Evolutionary conservation across 2,329 filamentous ascomycete genomes (phyloP).

Genomic region (Colletotrichum tropicale): DNA sequence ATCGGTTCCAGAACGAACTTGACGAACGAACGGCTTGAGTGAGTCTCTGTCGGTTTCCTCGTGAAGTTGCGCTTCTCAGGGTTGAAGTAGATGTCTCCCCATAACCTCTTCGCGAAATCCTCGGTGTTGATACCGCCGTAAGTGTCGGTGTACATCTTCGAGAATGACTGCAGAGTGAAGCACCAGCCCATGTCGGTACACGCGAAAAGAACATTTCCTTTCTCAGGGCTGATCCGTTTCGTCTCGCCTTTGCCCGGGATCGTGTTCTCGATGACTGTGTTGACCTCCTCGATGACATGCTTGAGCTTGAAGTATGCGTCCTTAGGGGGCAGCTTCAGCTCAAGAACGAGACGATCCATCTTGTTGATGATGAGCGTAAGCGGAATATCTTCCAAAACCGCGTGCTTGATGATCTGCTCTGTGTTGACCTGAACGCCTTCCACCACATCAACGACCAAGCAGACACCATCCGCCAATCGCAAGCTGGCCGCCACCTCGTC

Average conservation of each 20-base stretch:
- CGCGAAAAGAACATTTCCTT: slow-evolving; percentile 97
- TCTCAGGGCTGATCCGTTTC: slow-evolving; percentile 88
- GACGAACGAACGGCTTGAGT: slow-evolving; percentile 85
- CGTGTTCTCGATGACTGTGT: slow-evolving; percentile 90
- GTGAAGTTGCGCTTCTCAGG: slow-evolving; percentile 89
- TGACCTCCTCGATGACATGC: slow-evolving; percentile 98
- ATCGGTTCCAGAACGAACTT: slow-evolving; percentile 95
- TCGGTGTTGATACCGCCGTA: slow-evolving; percentile 81
- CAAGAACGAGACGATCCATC: slow-evolving; percentile 92
- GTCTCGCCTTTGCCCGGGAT: slow-evolving; percentile 81
- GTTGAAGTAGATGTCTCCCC: slow-evolving; percentile 98
- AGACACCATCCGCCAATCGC: slow-evolving; percentile 88
- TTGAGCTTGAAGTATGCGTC: slow-evolving; percentile 99
- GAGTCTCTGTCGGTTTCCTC: slow-evolving; percentile 81
- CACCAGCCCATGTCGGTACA: slow-evolving; percentile 96
- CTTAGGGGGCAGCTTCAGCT: slow-evolving; percentile 90
- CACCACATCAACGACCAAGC: slow-evolving; percentile 92
- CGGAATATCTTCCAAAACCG: slow-evolving; percentile 86
- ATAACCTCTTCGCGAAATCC: slow-evolving; percentile 85
- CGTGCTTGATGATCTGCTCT: slow-evolving; percentile 96
- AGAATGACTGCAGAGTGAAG: slow-evolving; percentile 92
- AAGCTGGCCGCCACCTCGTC: slow-evolving; percentile 93
- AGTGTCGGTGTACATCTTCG: slow-evolving; percentile 92
- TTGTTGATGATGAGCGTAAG: slow-evolving; percentile 95
- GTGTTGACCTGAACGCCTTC: slow-evolving; percentile 99